Evolutionary conservation across 2,329 filamentous ascomycete species (phyloP), one percentile per base, ranked within the genome.

Genomic region (Hymenoscyphus infarciens): DNA sequence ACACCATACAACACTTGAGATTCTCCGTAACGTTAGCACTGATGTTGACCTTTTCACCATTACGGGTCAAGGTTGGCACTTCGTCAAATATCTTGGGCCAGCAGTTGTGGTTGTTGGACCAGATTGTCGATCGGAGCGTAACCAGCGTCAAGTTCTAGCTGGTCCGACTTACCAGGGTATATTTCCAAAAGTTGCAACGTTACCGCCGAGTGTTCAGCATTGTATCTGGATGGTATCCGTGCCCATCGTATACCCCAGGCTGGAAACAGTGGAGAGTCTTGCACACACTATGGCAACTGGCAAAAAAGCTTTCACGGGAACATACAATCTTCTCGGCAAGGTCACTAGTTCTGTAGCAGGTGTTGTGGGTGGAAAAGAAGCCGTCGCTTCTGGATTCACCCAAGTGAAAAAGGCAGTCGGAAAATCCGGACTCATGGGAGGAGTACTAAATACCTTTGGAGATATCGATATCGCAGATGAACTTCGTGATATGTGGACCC

Each of bases 41-140:
- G 95, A 99, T 72, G 83, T 87, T 56, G 95, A 99, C 71, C 85
- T 99, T 5, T 99, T 99, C 77, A 98, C 94, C 1, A 89, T 99
- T 61, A 98, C 95, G 0, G 94, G 95, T n/a, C 90, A 90, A 22
- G 95, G 95, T 7, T 99, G 95, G 95, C 95, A 99, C 76, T 99
- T 98, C 75, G 86, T 99, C 77, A 99, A 99, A 77, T 97, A 90
- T 71, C 85, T 99, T 5, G 95, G 95, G 0, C 95, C 95, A 0
- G 91, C 91, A 4, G 88, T 99, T 13, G 92, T 92, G 0, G 89
- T 96, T 0, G 88, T 97, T 58, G 95, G 94, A 0, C 89, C 91
- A 1, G 95, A 99, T 75, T 94, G 92, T 69, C 87, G 95, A 59
- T 97, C 93, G 5, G 95, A 99, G 77, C 83, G 95, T 59, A 97